A percentile compares a stretch with the other conserved stretches of the same genome.
Conservation (phyloP, 75 land plant genomes). For the Larix kaempferi region DNA sequence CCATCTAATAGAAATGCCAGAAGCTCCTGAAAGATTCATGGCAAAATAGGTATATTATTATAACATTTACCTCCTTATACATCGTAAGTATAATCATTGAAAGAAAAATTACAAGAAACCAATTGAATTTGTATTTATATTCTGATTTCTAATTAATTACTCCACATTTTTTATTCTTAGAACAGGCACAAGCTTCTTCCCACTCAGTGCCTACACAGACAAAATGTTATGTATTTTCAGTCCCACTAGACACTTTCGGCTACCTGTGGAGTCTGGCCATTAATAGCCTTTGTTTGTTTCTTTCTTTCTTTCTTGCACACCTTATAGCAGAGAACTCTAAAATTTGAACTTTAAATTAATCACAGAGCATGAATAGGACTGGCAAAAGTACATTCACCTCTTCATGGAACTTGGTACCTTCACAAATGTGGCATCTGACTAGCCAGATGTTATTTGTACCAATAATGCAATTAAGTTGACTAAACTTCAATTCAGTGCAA, state of each 20-base stretch:
- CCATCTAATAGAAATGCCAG: constrained; percentile 90
- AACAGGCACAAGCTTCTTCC: constrained; percentile 60
- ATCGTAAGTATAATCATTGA: background rate
- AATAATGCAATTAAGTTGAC: background rate
- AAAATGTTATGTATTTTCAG: background rate
- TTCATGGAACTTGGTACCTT: background rate
- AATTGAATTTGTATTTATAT: too few relatives aligned
- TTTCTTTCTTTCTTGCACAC: too few relatives aligned
- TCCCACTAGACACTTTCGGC: too few relatives aligned
- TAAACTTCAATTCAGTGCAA: background rate
- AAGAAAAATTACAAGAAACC: too few relatives aligned
- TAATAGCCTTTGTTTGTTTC: too few relatives aligned
- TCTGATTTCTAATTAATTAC: too few relatives aligned
- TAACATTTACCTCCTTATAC: background rate
- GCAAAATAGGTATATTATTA: background rate
- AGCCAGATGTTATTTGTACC: too few relatives aligned
- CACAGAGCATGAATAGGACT: too few relatives aligned
- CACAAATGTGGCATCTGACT: too few relatives aligned
- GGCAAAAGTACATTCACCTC: background rate
- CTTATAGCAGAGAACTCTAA: too few relatives aligned
- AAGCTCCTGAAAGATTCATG: constrained; percentile 56
- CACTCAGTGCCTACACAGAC: constrained; percentile 36
- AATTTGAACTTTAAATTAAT: too few relatives aligned
- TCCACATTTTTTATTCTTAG: background rate
- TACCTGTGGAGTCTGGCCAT: too few relatives aligned